A percentile compares a stretch with the other conserved stretches of the same genome.
Conservation (phyloP, 495 filamentous ascomycete species). For the Acidiella bohemica region DNA sequence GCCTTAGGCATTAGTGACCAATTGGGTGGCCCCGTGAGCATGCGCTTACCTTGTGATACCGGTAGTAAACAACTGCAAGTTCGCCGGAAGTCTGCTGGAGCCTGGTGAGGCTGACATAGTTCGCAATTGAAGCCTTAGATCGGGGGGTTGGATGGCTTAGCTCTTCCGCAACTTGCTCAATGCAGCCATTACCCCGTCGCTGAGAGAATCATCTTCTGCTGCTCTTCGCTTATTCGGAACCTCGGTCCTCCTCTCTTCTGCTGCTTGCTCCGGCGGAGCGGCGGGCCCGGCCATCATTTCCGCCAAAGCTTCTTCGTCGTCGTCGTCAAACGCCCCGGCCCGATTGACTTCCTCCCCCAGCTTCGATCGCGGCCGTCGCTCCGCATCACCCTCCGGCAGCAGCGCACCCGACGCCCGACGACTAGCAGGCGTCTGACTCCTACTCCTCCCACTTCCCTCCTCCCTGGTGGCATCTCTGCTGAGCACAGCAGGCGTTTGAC, state of each 20-base stretch:
- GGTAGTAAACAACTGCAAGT: no score
- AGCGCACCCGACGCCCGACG: neutral
- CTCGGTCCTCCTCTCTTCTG: conserved; percentile 6
- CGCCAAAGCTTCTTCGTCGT: conserved; percentile 32
- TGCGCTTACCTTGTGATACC: no score
- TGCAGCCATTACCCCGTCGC: conserved; percentile 44
- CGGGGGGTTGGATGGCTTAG: neutral
- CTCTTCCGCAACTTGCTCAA: conserved; percentile 36
- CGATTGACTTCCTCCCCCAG: conserved; percentile 23
- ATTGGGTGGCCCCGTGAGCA: no score
- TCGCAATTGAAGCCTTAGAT: no score
- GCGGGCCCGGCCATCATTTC: conserved; percentile 18
- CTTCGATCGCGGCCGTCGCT: conserved; percentile 21
- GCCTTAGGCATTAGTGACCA: no score
- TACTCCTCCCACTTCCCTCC: conserved; percentile 13
- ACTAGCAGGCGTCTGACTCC: neutral
- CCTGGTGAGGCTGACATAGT: neutral
- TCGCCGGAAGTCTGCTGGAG: neutral
- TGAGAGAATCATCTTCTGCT: conserved; percentile 31
- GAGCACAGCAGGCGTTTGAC: conserved; percentile 17
- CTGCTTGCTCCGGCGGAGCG: conserved; percentile 5
- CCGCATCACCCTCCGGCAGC: conserved; percentile 16
- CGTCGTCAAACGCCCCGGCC: conserved; percentile 21
- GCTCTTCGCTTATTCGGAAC: conserved; percentile 27
- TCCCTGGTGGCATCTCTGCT: conserved; percentile 16